Evolutionary conservation across 2,329 filamentous ascomycete species (phyloP).

Genomic region (Nigrograna mackinnonii): DNA sequence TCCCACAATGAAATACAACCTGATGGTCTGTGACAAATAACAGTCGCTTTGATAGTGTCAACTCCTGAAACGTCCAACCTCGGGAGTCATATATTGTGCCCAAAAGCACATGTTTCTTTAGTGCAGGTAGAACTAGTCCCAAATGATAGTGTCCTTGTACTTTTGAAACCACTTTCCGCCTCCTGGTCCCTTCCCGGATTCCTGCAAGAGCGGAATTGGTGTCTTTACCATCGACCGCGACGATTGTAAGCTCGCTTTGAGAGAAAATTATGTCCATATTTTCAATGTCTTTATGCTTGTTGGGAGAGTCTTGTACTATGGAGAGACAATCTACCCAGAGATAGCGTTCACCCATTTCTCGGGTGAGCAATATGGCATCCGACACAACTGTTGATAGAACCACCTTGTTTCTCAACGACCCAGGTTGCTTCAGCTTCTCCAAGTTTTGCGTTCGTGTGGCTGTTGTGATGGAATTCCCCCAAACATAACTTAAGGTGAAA

Average conservation of each 20-base stretch:
- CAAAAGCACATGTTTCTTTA: background rate
- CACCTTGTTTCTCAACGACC: background rate
- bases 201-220: background rate
- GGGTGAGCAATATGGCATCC: background rate
- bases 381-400: background rate
- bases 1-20: slow-evolving; percentile 1
- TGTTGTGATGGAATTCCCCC: background rate
- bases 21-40: background rate
- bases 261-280: slow-evolving; percentile 3
- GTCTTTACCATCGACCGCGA: background rate
- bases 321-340: slow-evolving; percentile 3
- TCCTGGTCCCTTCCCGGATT: background rate
- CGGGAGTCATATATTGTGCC: background rate
- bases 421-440: background rate
- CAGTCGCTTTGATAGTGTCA: slow-evolving; percentile 1
- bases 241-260: slow-evolving; percentile 1
- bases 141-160: background rate
- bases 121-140: background rate
- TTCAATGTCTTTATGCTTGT: slow-evolving; percentile 1
- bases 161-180: background rate
- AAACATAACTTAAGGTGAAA: slow-evolving; percentile 6
- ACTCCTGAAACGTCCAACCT: slow-evolving; percentile 3
- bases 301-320: slow-evolving; percentile 3
- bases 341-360: slow-evolving; percentile 1
- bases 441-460: background rate